Evolutionary conservation across 2,329 filamentous ascomycete species (phyloP), one percentile per base, ranked within the genome.

Genomic region (Lasiodiplodia theobromae): DNA sequence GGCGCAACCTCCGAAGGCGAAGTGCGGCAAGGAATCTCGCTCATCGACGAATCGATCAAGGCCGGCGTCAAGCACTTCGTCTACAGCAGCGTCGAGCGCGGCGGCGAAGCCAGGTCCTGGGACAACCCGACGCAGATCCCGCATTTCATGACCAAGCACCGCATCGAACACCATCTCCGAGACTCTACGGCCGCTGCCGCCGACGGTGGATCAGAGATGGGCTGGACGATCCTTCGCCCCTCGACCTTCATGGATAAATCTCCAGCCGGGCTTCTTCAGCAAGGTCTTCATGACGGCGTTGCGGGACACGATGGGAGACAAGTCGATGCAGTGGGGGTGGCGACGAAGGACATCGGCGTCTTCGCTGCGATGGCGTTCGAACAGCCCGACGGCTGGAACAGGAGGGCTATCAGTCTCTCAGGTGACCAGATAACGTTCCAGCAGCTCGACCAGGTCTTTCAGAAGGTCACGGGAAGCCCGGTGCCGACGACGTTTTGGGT

Each of bases 141-240:
- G 0, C 88, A 91, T 73, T 91, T 91, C 74, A 81, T 82, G 68
- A 82, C 76, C 72, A 91, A 91, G 75, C 82, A 87, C 73, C 77
- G 83, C 7, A 86, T 91, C 71, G 89, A 91, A 77, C 78, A 85
- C 65, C 81, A 91, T 69, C 83, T 91, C 11, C 78, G 85, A 47
- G 77, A 83, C 23, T 28, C 28, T 1, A 28, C 28, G 28, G 57
- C 69, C 40, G 69, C 72, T 1, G 77, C 57, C 79, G 51, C 18
- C 51, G 51, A 6, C 11, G 16, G 18, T 1, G 78, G 28, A 28
- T 1, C 28, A 28, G 28, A 1, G 28, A 28, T 28, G 28, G 28
- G 28, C 28, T 28, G 28, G 28, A 28, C 28, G 4, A 28, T 28
- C 28, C 28, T 28, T 0, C 28, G 28, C 28, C 28, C 28, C 28